Evolutionary conservation across 768 basidiomycete genomes (phyloP).

Genomic region (Suillus decipiens): DNA sequence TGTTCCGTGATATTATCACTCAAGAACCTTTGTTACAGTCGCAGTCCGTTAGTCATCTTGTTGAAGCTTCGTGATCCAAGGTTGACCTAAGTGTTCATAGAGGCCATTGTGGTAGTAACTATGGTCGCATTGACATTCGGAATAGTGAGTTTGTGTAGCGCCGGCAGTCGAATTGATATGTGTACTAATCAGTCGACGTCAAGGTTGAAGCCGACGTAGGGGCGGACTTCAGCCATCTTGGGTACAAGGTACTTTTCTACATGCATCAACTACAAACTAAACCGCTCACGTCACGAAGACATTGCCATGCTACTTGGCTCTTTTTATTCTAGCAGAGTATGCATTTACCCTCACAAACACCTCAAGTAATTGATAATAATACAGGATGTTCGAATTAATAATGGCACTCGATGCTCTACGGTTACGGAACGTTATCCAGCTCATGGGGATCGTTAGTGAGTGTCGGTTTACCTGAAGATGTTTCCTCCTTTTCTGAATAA

Average conservation of each 20-base stretch:
- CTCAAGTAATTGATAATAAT: neutral
- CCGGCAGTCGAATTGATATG: slow-evolving; percentile 3
- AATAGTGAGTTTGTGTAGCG: slow-evolving; percentile 43
- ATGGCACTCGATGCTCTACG: slow-evolving; percentile 86
- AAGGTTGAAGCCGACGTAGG: slow-evolving; percentile 50
- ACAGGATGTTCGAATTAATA: slow-evolving; percentile 76
- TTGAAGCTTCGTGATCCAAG: neutral
- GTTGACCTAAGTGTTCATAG: slow-evolving; percentile 37
- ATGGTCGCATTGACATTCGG: slow-evolving; percentile 76
- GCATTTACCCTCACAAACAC: neutral
- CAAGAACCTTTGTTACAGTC: slow-evolving; percentile 37
- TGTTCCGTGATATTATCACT: slow-evolving; percentile 7
- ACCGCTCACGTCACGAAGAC: slow-evolving; percentile 47
- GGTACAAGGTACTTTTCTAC: slow-evolving; percentile 52
- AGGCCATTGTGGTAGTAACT: slow-evolving; percentile 71
- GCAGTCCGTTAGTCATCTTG: slow-evolving; percentile 55
- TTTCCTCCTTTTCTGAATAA: slow-evolving; percentile 11
- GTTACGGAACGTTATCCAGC: slow-evolving; percentile 75
- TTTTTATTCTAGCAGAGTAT: slow-evolving; percentile 83
- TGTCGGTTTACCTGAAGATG: slow-evolving; percentile 9
- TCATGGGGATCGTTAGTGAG: slow-evolving; percentile 71
- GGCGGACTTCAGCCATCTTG: slow-evolving; percentile 15
- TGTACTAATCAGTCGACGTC: slow-evolving; percentile 6
- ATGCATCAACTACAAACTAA: slow-evolving; percentile 1
- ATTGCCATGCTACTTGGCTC: slow-evolving; percentile 79